A percentile compares a stretch with the other conserved stretches of the same genome.
Evolutionary conservation across 306 rosid species (phyloP).

Genomic region (Carpinus viminea): DNA sequence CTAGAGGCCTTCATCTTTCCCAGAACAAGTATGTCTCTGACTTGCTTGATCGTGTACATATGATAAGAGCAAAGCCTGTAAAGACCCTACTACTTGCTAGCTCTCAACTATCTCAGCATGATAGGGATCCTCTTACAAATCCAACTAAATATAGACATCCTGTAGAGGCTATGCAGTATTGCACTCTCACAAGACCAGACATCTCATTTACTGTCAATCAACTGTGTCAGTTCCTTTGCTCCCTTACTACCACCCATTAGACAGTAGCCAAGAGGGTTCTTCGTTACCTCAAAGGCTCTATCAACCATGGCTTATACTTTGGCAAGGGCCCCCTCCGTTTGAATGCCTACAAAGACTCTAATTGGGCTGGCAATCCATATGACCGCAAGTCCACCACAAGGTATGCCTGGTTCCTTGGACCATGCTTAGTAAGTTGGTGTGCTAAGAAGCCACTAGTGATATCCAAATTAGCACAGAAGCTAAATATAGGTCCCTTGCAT

Average conservation of each 20-base stretch:
- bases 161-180: not conserved
- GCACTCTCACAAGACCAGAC: not conserved
- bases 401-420: too few relatives aligned
- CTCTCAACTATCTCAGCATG: not conserved
- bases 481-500: too few relatives aligned
- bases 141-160: not conserved
- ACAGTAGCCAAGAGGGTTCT: not conserved
- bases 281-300: not conserved
- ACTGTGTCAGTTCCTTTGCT: not conserved
- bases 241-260: not conserved
- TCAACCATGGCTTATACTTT: not conserved
- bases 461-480: too few relatives aligned
- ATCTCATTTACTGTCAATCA: too few relatives aligned
- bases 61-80: not conserved
- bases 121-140: too few relatives aligned
- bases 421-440: too few relatives aligned
- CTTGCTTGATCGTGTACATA: too few relatives aligned
- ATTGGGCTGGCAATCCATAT: not conserved
- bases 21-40: not conserved
- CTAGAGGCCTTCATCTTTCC: not conserved
- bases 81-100: not conserved
- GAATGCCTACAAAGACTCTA: not conserved
- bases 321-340: not conserved
- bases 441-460: too few relatives aligned
- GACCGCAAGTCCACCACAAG: not conserved